Evolutionary conservation across 192 early-diverging fungal species (phyloP), one percentile per base, ranked within the genome.

Genomic region (Nowakowskiella sp.): DNA sequence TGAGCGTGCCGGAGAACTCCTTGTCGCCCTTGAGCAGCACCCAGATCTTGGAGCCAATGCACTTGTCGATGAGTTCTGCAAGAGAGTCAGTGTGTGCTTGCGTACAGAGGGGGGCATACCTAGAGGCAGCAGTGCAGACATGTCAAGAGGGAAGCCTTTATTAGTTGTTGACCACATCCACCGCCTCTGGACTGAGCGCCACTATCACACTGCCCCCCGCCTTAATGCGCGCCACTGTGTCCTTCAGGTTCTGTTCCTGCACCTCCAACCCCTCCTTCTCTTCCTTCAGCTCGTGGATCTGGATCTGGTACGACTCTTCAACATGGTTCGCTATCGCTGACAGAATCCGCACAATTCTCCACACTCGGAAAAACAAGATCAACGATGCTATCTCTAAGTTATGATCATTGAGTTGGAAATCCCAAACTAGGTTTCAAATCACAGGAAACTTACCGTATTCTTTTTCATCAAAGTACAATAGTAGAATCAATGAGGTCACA

Each of bases 1-100:
- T 73, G 51, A 99, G 74, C 13, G 89, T 94, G 6, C 95, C 95
- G 16, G 84, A 83, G 64, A 99, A 99, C 71, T 99, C 95, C 72
- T 89, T 93, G 55, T 96, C 90, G 16, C 79, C 77, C 74, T 96
- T 96, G 92, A 99, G 93, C 36, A 95, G 66, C 0, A 99, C 93
- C 93, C 92, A 95, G 53, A 99, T 93, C 58, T 84, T 80, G 50
- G 90, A 93, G 22, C 93, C 92, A 50, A 96, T 92, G 72, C 95
- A 99, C 61, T 92, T 88, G 71, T 99, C 95, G 51, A 99, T 92
- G 34, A 99, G 79, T 64, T 99, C 95, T 90, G 77, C 52, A 49
- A 0, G 16, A 7, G n/a, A n/a, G n/a, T n/a, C n/a, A n/a, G n/a
- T n/a, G n/a, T 13, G 16, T 52, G 22, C 23, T 6, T n/a, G n/a